Evolutionary conservation across 2,329 filamentous ascomycete species (phyloP).

Genomic region (Aureobasidium melanogenum): DNA sequence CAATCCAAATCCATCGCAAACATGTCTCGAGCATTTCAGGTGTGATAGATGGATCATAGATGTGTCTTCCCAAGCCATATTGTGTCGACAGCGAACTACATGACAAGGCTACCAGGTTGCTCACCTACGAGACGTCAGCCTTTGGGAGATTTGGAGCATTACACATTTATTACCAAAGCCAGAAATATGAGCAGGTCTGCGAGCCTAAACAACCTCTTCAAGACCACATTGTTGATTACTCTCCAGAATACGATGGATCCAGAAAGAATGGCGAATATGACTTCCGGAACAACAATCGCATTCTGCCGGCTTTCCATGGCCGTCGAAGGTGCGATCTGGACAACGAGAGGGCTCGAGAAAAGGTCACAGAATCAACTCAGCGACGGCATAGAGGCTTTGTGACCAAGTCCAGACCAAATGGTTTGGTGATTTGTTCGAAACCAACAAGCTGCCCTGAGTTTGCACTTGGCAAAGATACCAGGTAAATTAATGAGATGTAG

Average conservation of each 20-base stretch:
- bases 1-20: constrained; percentile 11
- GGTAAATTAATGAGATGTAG: background rate
- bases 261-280: constrained; percentile 10
- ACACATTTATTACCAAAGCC: constrained; percentile 8
- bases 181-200: constrained; percentile 12
- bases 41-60: constrained; percentile 11
- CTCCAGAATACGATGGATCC: constrained; percentile 11
- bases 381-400: background rate
- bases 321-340: background rate
- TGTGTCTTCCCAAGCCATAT: constrained; percentile 13
- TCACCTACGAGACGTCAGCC: background rate
- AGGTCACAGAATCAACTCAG: background rate
- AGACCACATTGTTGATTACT: constrained; percentile 5
- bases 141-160: background rate
- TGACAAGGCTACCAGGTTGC: constrained; percentile 8
- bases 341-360: background rate
- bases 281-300: background rate
- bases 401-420: background rate
- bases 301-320: constrained; percentile 5
- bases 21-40: background rate
- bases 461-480: background rate
- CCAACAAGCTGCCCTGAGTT: background rate
- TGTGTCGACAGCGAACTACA: constrained; percentile 5
- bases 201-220: constrained; percentile 9
- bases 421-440: background rate